phyloP scores from a whole-genome alignment of 106 monocot species.

The Acorus calamus region DNA sequence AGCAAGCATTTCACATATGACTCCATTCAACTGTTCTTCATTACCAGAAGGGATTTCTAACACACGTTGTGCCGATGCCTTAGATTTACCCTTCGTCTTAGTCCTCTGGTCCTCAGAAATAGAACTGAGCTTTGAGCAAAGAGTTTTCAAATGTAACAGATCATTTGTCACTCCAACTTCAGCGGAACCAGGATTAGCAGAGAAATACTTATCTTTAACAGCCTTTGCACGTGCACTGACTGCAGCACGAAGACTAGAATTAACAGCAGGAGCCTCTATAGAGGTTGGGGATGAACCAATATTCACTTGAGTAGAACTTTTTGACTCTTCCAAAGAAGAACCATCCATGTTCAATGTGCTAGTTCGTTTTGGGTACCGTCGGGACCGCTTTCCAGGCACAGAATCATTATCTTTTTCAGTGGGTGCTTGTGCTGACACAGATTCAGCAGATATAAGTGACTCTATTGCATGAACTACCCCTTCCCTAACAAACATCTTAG shows the following conservation, averaged over 20 bases:
- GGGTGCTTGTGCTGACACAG: slow-evolving; percentile 28
- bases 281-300: slow-evolving; percentile 25
- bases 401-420: slow-evolving; percentile 54
- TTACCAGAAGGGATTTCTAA: slow-evolving; percentile 45
- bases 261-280: slow-evolving; percentile 40
- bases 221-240: slow-evolving; percentile 77
- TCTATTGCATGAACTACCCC: slow-evolving; percentile 97
- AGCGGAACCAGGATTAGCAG: slow-evolving; percentile 46
- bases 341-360: slow-evolving; percentile 30
- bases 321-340: slow-evolving; percentile 51
- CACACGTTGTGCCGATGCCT: slow-evolving; percentile 27
- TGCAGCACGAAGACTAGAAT: slow-evolving; percentile 52
- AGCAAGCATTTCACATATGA: slow-evolving; percentile 53
- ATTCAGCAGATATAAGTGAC: slow-evolving; percentile 48
- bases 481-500: slow-evolving; percentile 93
- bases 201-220: slow-evolving; percentile 87
- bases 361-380: slow-evolving; percentile 59
- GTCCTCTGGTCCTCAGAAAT: slow-evolving; percentile 41
- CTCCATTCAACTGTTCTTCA: slow-evolving; percentile 51
- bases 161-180: slow-evolving; percentile 82
- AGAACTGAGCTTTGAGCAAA: slow-evolving; percentile 62
- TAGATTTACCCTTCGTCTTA: slow-evolving; percentile 81
- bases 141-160: slow-evolving; percentile 67
- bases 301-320: slow-evolving; percentile 30
- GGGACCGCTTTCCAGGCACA: slow-evolving; percentile 41